Conservation (phyloP, 257 asterid species). For the Rehmannia glutinosa region DNA sequence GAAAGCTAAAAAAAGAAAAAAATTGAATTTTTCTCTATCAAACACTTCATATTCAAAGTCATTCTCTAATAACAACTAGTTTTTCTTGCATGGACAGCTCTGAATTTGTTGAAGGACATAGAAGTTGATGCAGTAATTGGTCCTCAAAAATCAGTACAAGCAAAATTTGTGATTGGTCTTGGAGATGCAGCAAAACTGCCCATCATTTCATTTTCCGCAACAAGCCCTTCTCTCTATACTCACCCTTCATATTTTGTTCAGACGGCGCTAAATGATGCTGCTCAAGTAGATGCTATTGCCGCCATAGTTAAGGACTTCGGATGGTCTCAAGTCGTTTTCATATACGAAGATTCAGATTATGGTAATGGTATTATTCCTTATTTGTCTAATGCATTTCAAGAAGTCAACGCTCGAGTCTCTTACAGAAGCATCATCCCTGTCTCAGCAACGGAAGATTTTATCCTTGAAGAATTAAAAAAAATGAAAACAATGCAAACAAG, state of each 20-base stretch:
- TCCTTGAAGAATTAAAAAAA: constrained; percentile 28
- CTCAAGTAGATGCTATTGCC: constrained; percentile 46
- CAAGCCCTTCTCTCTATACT: constrained; percentile 33
- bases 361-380: constrained; percentile 44
- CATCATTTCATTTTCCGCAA: constrained; percentile 44
- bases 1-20: too few relatives aligned
- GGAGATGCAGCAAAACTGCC: constrained; percentile 41
- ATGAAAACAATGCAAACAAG: constrained; percentile 40
- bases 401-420: constrained; percentile 26
- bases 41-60: too few relatives aligned
- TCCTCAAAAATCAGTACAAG: constrained; percentile 40
- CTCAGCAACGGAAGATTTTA: constrained; percentile 32
- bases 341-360: constrained; percentile 39
- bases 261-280: constrained; percentile 37
- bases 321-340: constrained; percentile 39
- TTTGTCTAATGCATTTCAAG: constrained; percentile 38
- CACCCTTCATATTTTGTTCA: constrained; percentile 29
- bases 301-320: constrained; percentile 30
- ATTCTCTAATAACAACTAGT: too few relatives aligned
- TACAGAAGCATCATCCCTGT: constrained; percentile 33
- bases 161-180: constrained; percentile 33
- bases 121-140: constrained; percentile 45
- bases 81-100: constrained; percentile 29
- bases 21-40: too few relatives aligned
- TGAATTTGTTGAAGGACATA: constrained; percentile 28